Percentiles rank a stretch among this genome's conserved stretches.
These are phyloP conservation scores for Telfairia occidentalis DNA, from an alignment of 331 rosid species.

Conservation along the genomic window DNA sequence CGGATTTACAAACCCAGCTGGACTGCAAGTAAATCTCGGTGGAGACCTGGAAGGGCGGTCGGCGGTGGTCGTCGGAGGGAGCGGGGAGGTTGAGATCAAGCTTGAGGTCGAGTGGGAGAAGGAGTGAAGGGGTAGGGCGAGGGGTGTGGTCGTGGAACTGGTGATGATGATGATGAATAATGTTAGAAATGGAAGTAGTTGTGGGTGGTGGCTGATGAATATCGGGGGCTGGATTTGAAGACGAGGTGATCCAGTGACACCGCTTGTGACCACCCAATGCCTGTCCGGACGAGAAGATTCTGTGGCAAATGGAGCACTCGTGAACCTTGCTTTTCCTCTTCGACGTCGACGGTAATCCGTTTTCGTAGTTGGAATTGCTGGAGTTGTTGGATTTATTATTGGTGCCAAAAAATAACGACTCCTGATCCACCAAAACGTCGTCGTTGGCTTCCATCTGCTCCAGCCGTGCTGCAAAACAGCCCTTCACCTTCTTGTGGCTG, in stretches of 20 bases:
- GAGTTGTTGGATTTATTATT: constrained; percentile 49
- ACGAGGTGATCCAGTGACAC: constrained; percentile 96
- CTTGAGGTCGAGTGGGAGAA: constrained; percentile 50
- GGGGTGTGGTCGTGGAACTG: constrained; percentile 43
- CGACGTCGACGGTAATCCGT: constrained; percentile 32
- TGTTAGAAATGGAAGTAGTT: constrained; percentile 36
- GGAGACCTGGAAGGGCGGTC: constrained; percentile 17
- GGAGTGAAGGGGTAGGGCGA: constrained; percentile 17
- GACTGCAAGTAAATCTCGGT: constrained; percentile 52
- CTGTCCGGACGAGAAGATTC: constrained; percentile 83
- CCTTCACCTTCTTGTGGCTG: constrained; percentile 90
- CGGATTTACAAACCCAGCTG: constrained; percentile 39
- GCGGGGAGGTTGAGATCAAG: constrained; percentile 86
- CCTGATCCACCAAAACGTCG: constrained; percentile 49
- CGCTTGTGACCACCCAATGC: constrained; percentile 92
- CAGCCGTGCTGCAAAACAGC: constrained; percentile 73
- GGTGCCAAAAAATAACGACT: constrained; percentile 43
- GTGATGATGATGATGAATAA: constrained; percentile 21
- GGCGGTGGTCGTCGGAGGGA: constrained; percentile 18
- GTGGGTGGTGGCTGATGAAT: no score
- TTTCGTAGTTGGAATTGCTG: constrained; percentile 22
- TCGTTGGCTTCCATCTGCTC: constrained; percentile 48
- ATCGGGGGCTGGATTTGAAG: no score
- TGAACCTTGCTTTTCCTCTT: constrained; percentile 68
- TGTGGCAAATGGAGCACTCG: constrained; percentile 89